phyloP scores from a whole-genome alignment of 371 early-diverging fungal genomes.

The Mortierella sp. region DNA sequence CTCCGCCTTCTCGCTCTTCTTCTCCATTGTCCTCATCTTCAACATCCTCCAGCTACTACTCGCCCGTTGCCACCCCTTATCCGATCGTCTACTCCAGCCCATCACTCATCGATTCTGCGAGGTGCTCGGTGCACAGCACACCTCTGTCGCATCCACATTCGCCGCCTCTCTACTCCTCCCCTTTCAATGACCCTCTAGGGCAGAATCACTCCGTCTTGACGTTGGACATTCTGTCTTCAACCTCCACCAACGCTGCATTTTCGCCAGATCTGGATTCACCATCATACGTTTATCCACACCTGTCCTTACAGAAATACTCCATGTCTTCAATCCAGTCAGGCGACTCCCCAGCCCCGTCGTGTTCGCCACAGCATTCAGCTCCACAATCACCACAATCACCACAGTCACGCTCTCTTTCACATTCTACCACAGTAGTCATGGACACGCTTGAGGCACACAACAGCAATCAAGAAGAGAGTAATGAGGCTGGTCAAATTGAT shows the following conservation, averaged over 20 bases:
- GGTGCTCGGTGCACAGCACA: slow-evolving; percentile 6
- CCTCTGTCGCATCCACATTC: slow-evolving; percentile 4
- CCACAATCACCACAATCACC: background rate
- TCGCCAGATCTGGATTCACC: background rate
- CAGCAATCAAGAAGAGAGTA: background rate
- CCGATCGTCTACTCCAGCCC: slow-evolving; percentile 40
- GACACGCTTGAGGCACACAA: background rate
- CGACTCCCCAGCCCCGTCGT: background rate
- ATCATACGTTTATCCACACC: background rate
- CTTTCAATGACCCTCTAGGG: slow-evolving; percentile 5
- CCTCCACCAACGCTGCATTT: background rate
- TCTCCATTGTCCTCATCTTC: slow-evolving; percentile 13
- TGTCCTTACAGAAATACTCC: background rate
- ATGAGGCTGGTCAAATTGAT: background rate
- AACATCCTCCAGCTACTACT: slow-evolving; percentile 8
- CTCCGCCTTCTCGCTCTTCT: background rate
- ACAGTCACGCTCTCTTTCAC: background rate
- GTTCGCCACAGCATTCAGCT: background rate
- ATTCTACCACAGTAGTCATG: background rate
- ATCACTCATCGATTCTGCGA: slow-evolving; percentile 30
- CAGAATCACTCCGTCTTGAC: too few species aligned
- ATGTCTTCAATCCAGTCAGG: background rate
- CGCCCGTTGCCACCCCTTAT: slow-evolving; percentile 27
- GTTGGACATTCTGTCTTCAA: background rate
- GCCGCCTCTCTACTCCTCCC: slow-evolving; percentile 5